phyloP scores from a whole-genome alignment of 768 basidiomycete genomes.

The Hebeloma cylindrosporum region DNA sequence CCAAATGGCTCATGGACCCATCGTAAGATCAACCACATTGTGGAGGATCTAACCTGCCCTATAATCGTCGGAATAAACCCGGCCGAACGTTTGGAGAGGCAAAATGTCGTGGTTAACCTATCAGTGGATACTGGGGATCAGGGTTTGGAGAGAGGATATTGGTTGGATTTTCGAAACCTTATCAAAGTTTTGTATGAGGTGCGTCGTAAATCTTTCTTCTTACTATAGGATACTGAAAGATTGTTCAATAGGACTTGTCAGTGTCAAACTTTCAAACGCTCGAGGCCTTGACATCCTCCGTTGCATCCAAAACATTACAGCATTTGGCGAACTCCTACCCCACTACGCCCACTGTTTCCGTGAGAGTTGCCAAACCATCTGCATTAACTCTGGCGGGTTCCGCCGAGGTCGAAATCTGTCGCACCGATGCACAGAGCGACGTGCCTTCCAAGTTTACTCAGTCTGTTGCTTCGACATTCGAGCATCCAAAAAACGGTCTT shows the following conservation, averaged over 20 bases:
- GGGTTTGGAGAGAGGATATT: conserved; percentile 19
- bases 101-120: conserved; percentile 53
- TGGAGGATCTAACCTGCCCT: conserved; percentile 46
- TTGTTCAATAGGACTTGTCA: conserved; percentile 42
- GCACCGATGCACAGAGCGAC: conserved; percentile 29
- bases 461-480: neutral
- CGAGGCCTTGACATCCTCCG: conserved; percentile 64
- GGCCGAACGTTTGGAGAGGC: conserved; percentile 63
- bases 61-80: conserved; percentile 69
- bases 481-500: neutral
- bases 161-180: conserved; percentile 43
- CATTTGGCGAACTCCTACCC: conserved; percentile 18
- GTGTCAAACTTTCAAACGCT: conserved; percentile 58
- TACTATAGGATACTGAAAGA: conserved; percentile 3
- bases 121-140: conserved; percentile 25
- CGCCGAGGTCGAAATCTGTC: conserved; percentile 60
- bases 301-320: conserved; percentile 52
- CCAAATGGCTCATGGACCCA: conserved; percentile 21
- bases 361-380: conserved; percentile 69
- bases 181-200: conserved; percentile 39
- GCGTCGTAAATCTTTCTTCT: conserved; percentile 2
- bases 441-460: conserved; percentile 1
- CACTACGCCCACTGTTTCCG: conserved; percentile 37
- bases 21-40: conserved; percentile 21
- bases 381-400: conserved; percentile 68